These are phyloP conservation scores for sorghum (Sorghum bicolor) DNA, from an alignment of 176 grass and related monocot species.

Conservation along the genomic window DNA sequence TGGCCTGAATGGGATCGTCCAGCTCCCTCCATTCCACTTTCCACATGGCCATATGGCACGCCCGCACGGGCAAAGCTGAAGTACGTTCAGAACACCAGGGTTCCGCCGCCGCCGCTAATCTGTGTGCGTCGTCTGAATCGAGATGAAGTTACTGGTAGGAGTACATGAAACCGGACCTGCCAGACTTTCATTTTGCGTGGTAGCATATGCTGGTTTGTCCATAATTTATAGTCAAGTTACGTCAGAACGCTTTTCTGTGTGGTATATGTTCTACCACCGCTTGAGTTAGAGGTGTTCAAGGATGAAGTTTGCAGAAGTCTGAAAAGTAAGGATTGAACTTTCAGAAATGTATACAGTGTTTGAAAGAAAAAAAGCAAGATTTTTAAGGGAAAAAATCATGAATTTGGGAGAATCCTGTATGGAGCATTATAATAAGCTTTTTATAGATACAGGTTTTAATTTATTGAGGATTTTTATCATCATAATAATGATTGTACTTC, in stretches of 20 bases:
- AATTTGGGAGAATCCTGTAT: not conserved
- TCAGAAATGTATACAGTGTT: not conserved
- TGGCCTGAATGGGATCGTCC: slow-evolving; percentile 2
- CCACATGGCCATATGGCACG: not conserved
- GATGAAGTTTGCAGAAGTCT: too few relatives aligned
- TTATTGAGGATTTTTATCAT: too few relatives aligned
- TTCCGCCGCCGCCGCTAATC: not conserved
- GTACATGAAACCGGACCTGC: not conserved
- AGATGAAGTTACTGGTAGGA: not conserved
- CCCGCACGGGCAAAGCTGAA: not conserved
- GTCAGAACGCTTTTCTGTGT: not conserved
- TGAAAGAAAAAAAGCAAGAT: not conserved
- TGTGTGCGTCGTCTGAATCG: not conserved
- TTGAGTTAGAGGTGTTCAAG: too few relatives aligned
- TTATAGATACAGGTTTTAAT: too few relatives aligned
- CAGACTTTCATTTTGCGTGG: not conserved
- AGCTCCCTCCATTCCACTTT: not conserved
- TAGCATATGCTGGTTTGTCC: not conserved
- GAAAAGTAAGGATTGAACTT: too few relatives aligned
- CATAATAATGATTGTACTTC: too few relatives aligned
- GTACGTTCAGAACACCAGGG: not conserved
- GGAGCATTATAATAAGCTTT: too few relatives aligned
- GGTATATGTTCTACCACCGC: too few relatives aligned
- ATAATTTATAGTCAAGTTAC: not conserved
- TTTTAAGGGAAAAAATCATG: not conserved